Evolutionary conservation across 1,284 basidiomycete species (phyloP).

Genomic region (Ustilago hordei): DNA sequence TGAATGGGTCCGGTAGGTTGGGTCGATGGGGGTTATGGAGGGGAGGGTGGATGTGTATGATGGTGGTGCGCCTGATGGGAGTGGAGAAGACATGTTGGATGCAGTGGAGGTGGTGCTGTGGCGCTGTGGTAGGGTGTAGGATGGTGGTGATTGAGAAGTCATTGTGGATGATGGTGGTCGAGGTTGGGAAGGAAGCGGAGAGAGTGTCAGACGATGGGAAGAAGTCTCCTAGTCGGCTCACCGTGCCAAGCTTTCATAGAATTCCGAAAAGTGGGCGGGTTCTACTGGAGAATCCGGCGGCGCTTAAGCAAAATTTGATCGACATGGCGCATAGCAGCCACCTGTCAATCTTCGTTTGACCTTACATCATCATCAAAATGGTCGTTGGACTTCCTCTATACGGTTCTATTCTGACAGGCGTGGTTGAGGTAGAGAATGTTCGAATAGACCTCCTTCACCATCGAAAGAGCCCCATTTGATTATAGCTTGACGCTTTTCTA

Average conservation of each 20-base stretch:
- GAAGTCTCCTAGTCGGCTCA: not conserved
- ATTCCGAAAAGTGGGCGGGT: too few relatives aligned
- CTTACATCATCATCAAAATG: too few relatives aligned
- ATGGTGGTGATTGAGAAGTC: not conserved
- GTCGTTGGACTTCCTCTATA: too few relatives aligned
- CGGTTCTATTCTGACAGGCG: too few relatives aligned
- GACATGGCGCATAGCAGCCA: too few relatives aligned
- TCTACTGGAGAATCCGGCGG: too few relatives aligned
- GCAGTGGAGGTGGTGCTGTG: not conserved
- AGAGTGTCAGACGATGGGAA: not conserved
- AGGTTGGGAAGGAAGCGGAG: not conserved
- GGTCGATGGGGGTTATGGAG: not conserved
- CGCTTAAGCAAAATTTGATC: too few relatives aligned
- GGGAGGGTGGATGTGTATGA: not conserved
- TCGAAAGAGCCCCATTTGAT: too few relatives aligned
- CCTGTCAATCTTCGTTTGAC: too few relatives aligned
- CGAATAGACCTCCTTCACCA: too few relatives aligned
- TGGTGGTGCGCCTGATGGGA: not conserved
- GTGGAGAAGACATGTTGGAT: not conserved
- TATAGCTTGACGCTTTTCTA: too few relatives aligned
- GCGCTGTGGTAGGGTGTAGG: not conserved
- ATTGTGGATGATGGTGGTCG: not conserved
- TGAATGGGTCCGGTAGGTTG: not conserved
- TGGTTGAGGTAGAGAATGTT: too few relatives aligned
- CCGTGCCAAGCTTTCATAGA: not conserved